Base-by-base conservation (phyloP, 148 eudicot species). In the Chenopodium suecicum region DNA sequence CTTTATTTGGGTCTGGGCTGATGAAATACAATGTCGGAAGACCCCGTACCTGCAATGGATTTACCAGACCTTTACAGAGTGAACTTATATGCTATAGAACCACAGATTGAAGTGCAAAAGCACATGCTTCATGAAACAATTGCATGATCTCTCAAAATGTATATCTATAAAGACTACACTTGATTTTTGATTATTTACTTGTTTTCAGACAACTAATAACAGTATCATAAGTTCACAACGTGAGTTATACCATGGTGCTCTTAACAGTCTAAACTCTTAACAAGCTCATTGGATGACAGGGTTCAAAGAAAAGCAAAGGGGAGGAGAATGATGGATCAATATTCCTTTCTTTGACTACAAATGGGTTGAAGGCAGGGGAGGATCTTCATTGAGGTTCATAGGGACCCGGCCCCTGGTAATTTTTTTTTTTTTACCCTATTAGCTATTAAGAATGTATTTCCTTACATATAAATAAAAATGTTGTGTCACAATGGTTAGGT, bases 11-110 rank as follows among this genome's bases (percentile, higher is more conserved):
- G 86, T 96, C 94, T 8, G 99, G 98, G 85, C 98, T 94, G 54
- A 96, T 88, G 80, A 96, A 96, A 89, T 96, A 96, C 89, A 96
- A 34, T 63, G 99, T 96, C 19, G 99, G 99, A 78, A 96, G 86
- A 79, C 98, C 99, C 32, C 98, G 89, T 56, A 96, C 98, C 99
- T 96, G 91, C 78, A 66, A 77, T 22, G 25, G 25, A 72, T 19
- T 41, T 54, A 50, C 27, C 25, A 31, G 13, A 10, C 23, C 27
- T 79, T 17, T 20, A 41, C 71, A 17, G 23, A 60, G 64, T 63
- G 60, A 67, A 56, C 8, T 66, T 47, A 10, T 32, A 34, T 34
- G 81, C 60, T 70, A 25, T 29, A 66, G 48, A 44, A 46, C 20
- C 27, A 78, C 54, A 22, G 9, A 66, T 4, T 27, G 48, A 19